Conservation (phyloP, 495 filamentous ascomycete genomes). For the Corynascus novoguineensis region DNA sequence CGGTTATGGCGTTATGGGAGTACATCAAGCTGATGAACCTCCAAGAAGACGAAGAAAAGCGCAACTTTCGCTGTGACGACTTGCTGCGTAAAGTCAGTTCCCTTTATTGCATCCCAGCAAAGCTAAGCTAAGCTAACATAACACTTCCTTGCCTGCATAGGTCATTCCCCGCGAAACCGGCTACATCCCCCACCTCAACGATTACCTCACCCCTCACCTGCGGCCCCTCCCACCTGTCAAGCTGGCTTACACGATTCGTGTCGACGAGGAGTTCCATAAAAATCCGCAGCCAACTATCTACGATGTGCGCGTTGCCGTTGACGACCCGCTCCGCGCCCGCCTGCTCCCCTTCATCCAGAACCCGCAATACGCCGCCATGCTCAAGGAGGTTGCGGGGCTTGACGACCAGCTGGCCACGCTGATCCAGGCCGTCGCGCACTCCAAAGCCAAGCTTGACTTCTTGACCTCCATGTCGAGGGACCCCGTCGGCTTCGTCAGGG, state of each 20-base stretch:
- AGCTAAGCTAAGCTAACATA: slow-evolving; percentile 14
- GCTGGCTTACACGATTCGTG: slow-evolving; percentile 87
- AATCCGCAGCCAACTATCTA: slow-evolving; percentile 67
- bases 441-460: slow-evolving; percentile 82
- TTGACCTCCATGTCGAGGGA: slow-evolving; percentile 69
- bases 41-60: slow-evolving; percentile 89
- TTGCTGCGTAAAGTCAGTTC: slow-evolving; percentile 61
- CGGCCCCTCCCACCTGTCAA: slow-evolving; percentile 74
- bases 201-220: slow-evolving; percentile 68
- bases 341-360: slow-evolving; percentile 56
- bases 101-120: background rate
- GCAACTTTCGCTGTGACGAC: slow-evolving; percentile 84
- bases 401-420: slow-evolving; percentile 82
- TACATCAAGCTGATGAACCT: slow-evolving; percentile 83
- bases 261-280: slow-evolving; percentile 77
- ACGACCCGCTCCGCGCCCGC: slow-evolving; percentile 69
- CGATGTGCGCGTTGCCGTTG: slow-evolving; percentile 79
- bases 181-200: slow-evolving; percentile 83
- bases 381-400: slow-evolving; percentile 63
- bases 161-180: slow-evolving; percentile 72
- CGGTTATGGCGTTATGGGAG: slow-evolving; percentile 88
- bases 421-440: slow-evolving; percentile 68
- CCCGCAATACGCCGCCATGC: slow-evolving; percentile 51
- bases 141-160: slow-evolving; percentile 46
- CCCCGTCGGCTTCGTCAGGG: slow-evolving; percentile 71